Percentiles rank a stretch among this genome's conserved stretches.
Conservation (phyloP, 2,329 filamentous ascomycete genomes). For the Calonectria honghensis region DNA sequence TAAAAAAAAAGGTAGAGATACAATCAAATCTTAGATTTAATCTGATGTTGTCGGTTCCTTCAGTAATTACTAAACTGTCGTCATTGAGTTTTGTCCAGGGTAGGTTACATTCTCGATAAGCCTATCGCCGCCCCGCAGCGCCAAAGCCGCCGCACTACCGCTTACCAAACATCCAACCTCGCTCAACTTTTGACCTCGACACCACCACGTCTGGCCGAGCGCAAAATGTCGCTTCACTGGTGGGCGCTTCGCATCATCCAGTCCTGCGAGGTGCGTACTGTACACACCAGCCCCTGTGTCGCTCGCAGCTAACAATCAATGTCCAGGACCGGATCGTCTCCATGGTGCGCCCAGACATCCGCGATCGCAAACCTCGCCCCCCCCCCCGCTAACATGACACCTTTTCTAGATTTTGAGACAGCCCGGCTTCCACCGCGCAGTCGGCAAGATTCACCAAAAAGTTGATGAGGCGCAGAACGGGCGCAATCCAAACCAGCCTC, state of each 20-base stretch:
- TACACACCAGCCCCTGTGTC: accelerated
- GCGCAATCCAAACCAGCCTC: slow-evolving; percentile 69
- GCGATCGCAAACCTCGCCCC: not conserved
- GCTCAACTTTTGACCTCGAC: slow-evolving; percentile 11
- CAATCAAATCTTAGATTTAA: not conserved
- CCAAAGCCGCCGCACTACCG: slow-evolving; percentile 36
- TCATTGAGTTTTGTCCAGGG: not conserved
- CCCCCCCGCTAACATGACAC: slow-evolving; percentile 14
- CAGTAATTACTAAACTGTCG: not conserved
- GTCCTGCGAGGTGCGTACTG: slow-evolving; percentile 57
- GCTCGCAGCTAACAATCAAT: slow-evolving; percentile 43
- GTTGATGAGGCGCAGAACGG: slow-evolving; percentile 71
- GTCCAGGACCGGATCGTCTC: slow-evolving; percentile 59
- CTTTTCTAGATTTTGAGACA: slow-evolving; percentile 68
- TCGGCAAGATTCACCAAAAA: slow-evolving; percentile 70
- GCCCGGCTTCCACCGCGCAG: slow-evolving; percentile 71
- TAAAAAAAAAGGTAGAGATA: not conserved
- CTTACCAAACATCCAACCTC: slow-evolving; percentile 27
- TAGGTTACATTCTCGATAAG: slow-evolving; percentile 22
- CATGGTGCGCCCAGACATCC: slow-evolving; percentile 50
- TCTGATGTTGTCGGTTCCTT: not conserved
- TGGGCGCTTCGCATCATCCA: slow-evolving; percentile 60
- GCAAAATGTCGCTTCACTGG: slow-evolving; percentile 58
- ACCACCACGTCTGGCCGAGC: slow-evolving; percentile 10
- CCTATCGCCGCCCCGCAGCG: slow-evolving; percentile 15